These are phyloP conservation scores for Torrubiella hemipterigena DNA, from an alignment of 2,329 filamentous ascomycete genomes.

Conservation along the genomic window DNA sequence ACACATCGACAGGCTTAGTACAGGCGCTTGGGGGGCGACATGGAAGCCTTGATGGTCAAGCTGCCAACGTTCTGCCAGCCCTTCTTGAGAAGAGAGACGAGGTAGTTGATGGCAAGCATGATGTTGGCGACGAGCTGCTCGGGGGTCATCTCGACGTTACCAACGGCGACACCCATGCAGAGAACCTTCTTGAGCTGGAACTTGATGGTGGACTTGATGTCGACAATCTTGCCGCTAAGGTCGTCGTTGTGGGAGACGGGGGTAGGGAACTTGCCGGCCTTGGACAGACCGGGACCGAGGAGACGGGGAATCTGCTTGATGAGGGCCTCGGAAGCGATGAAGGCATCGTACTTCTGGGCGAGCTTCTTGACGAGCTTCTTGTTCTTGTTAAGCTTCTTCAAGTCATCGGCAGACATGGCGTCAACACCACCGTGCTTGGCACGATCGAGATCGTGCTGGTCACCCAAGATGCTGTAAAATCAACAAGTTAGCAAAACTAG, in stretches of 20 bases:
- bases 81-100: constrained; percentile 99
- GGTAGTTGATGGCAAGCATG: constrained; percentile 99
- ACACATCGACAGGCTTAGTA: constrained; percentile 76
- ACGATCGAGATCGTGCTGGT: constrained; percentile 97
- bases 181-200: constrained; percentile 99
- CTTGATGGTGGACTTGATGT: constrained; percentile 99
- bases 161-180: constrained; percentile 98
- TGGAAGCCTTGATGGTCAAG: constrained; percentile 99
- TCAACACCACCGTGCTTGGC: constrained; percentile 98
- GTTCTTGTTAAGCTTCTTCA: constrained; percentile 99
- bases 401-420: constrained; percentile 94
- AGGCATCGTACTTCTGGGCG: constrained; percentile 99
- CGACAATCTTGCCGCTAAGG: constrained; percentile 87
- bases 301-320: constrained; percentile 99
- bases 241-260: constrained; percentile 96
- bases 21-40: constrained; percentile 95
- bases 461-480: constrained; percentile 42
- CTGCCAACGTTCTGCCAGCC: constrained; percentile 99
- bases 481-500: constrained; percentile 11
- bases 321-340: constrained; percentile 89
- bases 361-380: constrained; percentile 99
- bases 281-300: constrained; percentile 94
- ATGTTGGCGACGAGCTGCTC: constrained; percentile 97
- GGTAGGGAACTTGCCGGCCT: constrained; percentile 99
- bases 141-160: constrained; percentile 94